Evolutionary conservation across 495 filamentous ascomycete species (phyloP), one percentile per base, ranked within the genome.

Genomic region (Penicillium desertorum): DNA sequence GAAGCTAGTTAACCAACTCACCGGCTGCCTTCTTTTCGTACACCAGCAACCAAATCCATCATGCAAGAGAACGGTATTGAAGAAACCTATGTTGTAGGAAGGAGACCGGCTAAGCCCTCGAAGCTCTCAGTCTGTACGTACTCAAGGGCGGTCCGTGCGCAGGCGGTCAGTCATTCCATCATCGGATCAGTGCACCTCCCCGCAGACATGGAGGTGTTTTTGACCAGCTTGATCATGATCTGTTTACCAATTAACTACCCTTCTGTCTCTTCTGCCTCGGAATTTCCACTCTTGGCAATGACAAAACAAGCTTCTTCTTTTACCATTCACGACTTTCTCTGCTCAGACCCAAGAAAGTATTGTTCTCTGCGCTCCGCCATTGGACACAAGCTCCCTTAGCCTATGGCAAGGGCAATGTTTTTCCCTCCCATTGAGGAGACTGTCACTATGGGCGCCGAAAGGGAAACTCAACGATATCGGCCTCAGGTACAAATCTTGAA

Each of bases 31-130:
- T 90, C 86, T 77, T 98, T 98, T 61, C 92, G 89, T 48, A 98
- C 85, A 20, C 89, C 86, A 29, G 93, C 90, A 49, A 98, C 84
- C 51, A 98, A 85, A 82, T 98, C 94, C 94, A 98, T 98, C 4
- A n/a, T 39, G 36, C 1, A 29, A 25, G 16, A 6, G 9, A 45
- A 14, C n/a, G 3, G 11, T 55, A 25, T 20, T 7, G 50, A 46
- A 22, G 19, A 45, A 23, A 4, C 47, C 14, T 39, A 9, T 39
- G 36, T 39, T 39, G n/a, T 16, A 36, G 11, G 11, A 25, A 43
- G 32, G 50, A 8, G 22, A 37, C 48, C 32, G 42, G 42, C 30
- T 25, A 34, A 23, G n/a, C 27, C 22, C 17, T 36, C 48, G 56
- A 44, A 49, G 50, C 30, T 41, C 10, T 12, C 27, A 16, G 14